Evolutionary conservation across 2,329 filamentous ascomycete species (phyloP).

Genomic region (Sclerotinia subarctica): DNA sequence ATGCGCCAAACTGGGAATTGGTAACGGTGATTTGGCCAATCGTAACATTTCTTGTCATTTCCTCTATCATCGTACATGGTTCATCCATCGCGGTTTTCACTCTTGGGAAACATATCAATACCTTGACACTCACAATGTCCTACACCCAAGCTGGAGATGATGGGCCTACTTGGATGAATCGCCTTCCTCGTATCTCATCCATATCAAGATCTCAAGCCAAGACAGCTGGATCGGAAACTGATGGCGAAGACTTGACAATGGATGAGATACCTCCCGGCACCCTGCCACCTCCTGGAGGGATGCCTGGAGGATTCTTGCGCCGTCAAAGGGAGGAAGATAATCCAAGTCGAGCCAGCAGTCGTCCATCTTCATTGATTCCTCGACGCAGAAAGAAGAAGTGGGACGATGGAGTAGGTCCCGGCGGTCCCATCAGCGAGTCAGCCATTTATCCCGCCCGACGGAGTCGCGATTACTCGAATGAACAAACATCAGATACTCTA

Average conservation of each 20-base stretch:
- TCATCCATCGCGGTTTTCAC: slow-evolving; percentile 99
- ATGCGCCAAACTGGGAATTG: slow-evolving; percentile 59
- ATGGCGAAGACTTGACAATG: slow-evolving; percentile 61
- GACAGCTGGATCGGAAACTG: slow-evolving; percentile 73
- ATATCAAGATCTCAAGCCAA: slow-evolving; percentile 77
- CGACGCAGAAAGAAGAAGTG: slow-evolving; percentile 63
- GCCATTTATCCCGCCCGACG: slow-evolving; percentile 69
- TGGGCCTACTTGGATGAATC: slow-evolving; percentile 90
- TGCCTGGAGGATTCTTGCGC: slow-evolving; percentile 75
- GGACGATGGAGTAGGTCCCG: slow-evolving; percentile 70
- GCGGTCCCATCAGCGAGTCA: slow-evolving; percentile 84
- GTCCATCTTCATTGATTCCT: slow-evolving; percentile 58
- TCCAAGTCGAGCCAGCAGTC: slow-evolving; percentile 51
- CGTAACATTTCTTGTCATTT: slow-evolving; percentile 87
- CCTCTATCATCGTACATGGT: slow-evolving; percentile 92
- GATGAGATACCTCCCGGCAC: slow-evolving; percentile 64
- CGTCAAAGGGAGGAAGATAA: slow-evolving; percentile 76
- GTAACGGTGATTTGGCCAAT: slow-evolving; percentile 94
- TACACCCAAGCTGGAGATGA: slow-evolving; percentile 90
- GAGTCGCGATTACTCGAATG: slow-evolving; percentile 29
- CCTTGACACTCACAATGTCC: slow-evolving; percentile 88
- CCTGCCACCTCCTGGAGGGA: slow-evolving; percentile 67
- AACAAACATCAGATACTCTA: slow-evolving; percentile 36
- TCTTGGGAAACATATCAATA: slow-evolving; percentile 96
- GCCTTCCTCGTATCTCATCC: slow-evolving; percentile 69